Conservation (phyloP, 2,329 filamentous ascomycete genomes). For the Fusarium multiceps region DNA sequence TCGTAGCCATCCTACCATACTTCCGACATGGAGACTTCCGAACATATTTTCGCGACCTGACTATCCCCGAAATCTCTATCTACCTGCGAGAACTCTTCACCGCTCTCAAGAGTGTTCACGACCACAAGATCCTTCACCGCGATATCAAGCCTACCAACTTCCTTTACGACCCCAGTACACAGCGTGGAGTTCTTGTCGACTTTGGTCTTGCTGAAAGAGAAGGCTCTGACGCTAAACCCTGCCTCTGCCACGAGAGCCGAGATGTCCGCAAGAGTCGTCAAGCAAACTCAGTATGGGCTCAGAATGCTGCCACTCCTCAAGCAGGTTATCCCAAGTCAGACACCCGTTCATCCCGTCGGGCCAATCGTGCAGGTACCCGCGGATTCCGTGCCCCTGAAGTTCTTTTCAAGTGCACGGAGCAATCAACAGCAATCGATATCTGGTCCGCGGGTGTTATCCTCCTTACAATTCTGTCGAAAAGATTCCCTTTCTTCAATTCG, state of each 20-base stretch:
- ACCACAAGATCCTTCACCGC: slow-evolving; percentile 86
- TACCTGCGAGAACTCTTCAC: slow-evolving; percentile 92
- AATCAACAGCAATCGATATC: slow-evolving; percentile 93
- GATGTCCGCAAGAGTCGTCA: slow-evolving; percentile 71
- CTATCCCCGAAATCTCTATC: slow-evolving; percentile 83
- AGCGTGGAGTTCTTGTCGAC: slow-evolving; percentile 93
- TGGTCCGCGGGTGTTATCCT: slow-evolving; percentile 98
- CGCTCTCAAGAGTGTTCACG: slow-evolving; percentile 85
- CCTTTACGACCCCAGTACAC: slow-evolving; percentile 83
- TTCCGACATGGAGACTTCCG: slow-evolving; percentile 96
- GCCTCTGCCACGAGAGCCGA: slow-evolving; percentile 78
- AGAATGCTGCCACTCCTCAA: slow-evolving; percentile 61
- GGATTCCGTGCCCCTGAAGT: slow-evolving; percentile 98
- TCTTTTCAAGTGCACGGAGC: slow-evolving; percentile 94
- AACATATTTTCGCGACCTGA: slow-evolving; percentile 92
- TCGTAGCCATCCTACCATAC: slow-evolving; percentile 93
- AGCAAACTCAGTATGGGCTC: slow-evolving; percentile 68
- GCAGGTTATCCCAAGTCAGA: slow-evolving; percentile 89
- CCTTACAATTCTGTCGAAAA: slow-evolving; percentile 88
- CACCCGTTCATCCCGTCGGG: slow-evolving; percentile 84
- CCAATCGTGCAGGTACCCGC: slow-evolving; percentile 93
- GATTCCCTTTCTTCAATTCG: slow-evolving; percentile 98
- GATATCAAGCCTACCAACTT: slow-evolving; percentile 99
- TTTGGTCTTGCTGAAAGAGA: slow-evolving; percentile 95
- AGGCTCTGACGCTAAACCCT: slow-evolving; percentile 80